Base-by-base conservation (phyloP, 768 basidiomycete genomes). In the Mycena belliarum region DNA sequence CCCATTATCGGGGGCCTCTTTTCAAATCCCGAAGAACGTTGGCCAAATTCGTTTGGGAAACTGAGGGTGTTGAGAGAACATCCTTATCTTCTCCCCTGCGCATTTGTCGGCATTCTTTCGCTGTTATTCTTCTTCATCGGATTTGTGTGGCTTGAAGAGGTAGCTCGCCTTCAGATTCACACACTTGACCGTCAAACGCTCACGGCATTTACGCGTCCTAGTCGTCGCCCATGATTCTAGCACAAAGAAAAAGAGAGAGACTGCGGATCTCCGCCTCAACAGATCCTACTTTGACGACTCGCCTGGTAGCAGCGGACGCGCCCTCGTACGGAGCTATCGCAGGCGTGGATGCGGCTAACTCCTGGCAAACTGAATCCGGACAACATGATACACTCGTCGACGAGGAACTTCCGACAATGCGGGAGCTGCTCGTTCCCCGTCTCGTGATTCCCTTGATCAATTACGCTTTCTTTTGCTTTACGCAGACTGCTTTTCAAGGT, bases 81-180 rank as follows among this genome's bases (percentile, higher is more conserved):
- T 58, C 71, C 72, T 2, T 74, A 72, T 53, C 68, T 74, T 23
- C 62, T 74, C 14, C 70, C 73, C 4, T 74, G 73, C 52, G 49
- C 59, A 6, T 48, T 60, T 8, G 60, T 70, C 11, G 70, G 63
- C 0, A n/a, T 60, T 6, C 59, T 69, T 12, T 52, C 67, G 3
- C 28, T 70, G 9, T 20, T 52, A 16, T 60, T 63, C 21, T 68
- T 70, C 57, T 40, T 69, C 3, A 23, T 69, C 4, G 66, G 59
- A 12, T 41, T 57, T 3, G 26, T 66, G 29, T 52, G 63, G 5
- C 59, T 73, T n/a, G 65, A 68, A 61, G 72, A 73, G 66, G 72
- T 67, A 18, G 3, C 61, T 49, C 9, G n/a, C n/a, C n/a, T n/a
- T n/a, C n/a, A n/a, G n/a, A n/a, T n/a, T n/a, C n/a, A n/a, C n/a